Evolutionary conservation across 139 green algal genomes (phyloP), one percentile per base, ranked within the genome.

Genomic region (Raphidocelis subcapitata): DNA sequence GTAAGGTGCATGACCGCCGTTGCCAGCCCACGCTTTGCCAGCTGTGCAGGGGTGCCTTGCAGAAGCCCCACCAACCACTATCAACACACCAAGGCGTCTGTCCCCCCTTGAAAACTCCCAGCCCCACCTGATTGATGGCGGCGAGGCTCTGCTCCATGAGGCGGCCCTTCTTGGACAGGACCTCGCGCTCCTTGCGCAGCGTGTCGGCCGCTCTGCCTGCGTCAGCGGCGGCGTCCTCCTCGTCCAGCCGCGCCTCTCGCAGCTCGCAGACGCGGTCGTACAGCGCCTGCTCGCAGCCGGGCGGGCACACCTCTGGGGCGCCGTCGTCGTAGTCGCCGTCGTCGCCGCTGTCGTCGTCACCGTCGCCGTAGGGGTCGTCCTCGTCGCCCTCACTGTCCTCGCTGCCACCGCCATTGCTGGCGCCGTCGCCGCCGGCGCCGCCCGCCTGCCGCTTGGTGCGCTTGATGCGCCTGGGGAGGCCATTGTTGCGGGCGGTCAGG

Each of bases 241-340:
- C 80, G 60, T 97, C 89, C 55, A 93, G 83, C 5, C 89, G 84
- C 62, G 79, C 73, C 79, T 92, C 89, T 14, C 90, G 79, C 66
- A 94, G 82, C 65, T 94, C 83, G 60, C 87, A 91, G 56, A 97
- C 85, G 33, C 82, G 83, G 32, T 94, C 85, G 62, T 94, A 95
- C 54, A 95, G 79, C 21, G 62, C 70, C 47, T 85, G 80, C 44
- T 88, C 83, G 41, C 62, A 78, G 55, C 72, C 72, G 35, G 82
- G 57, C 1, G 87, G 89, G 75, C 89, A 93, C 15, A 86, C 79
- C 64, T 94, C 88, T 66, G 89, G 82, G 3, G 82, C 86, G 18
- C 71, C 80, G 20, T 88, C 82, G 54, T 86, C 85, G 23, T 86
- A 81, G 49, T 87, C 82, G 21, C 79, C 74, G 4, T 60, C 67